Evolutionary conservation across 305 asterid genomes (phyloP), one percentile per base, ranked within the genome.

Genomic region (Coffea humblotiana): DNA sequence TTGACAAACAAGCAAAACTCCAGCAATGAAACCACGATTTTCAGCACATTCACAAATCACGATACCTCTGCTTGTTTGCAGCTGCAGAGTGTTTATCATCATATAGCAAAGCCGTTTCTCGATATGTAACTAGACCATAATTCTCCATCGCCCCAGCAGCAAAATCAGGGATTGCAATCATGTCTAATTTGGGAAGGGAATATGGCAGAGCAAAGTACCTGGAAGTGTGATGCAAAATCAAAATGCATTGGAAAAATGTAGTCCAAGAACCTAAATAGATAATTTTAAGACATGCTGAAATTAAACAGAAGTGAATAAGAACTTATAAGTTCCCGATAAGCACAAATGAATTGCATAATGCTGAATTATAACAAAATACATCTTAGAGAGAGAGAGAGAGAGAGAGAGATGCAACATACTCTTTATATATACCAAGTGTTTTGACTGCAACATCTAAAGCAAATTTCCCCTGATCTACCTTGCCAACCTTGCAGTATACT

Each of bases 61-160:
- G 63, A 81, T 88, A 96, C 98, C 98, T 91, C 89, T 96, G 99
- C 91, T 96, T 96, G 90, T 94, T 96, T 77, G 89, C 90, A 81
- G 99, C 98, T 32, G 99, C 98, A 76, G 98, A 94, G 88, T 96
- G 92, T 88, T 92, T 91, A 23, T 96, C 99, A 83, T 96, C 99
- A 82, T 88, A 96, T 77, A 96, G 97, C 89, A 96, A 89, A 69
- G 97, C 99, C 40, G 94, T 90, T 88, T 96, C 99, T 77, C 99
- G 88, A 81, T 96, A 96, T 81, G 99, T 96, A 81, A 96, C 96
- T 45, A 96, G 91, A 84, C 99, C 99, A 83, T 96, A 96, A 82
- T 96, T 96, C 88, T 96, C 99, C 99, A 96, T 96, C 60, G 98
- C 98, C 61, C 98, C 98, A 80, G 98, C 95, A 85, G 99, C 97